Percentiles rank a stretch among this genome's conserved stretches.
Evolutionary conservation across 1,284 basidiomycete species (phyloP).

Genomic region (Ceratobasidium sp.): DNA sequence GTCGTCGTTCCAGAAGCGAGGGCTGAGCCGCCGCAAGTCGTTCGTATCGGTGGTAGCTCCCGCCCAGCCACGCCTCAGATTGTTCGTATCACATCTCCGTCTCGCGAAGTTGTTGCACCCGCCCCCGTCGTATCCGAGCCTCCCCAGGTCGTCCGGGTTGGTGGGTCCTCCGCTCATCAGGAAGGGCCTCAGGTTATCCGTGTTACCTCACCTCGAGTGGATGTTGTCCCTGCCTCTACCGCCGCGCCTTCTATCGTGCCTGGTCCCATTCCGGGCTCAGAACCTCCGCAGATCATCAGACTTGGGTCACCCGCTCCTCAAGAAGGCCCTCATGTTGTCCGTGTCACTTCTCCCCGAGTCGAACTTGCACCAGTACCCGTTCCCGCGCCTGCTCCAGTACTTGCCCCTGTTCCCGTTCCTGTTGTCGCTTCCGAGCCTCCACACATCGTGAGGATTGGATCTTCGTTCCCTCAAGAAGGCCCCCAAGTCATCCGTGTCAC

Average conservation of each 20-base stretch:
- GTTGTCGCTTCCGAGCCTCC: slow-evolving; percentile 2
- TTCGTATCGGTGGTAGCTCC: slow-evolving; percentile 24
- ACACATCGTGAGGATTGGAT: slow-evolving; percentile 22
- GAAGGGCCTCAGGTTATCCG: slow-evolving; percentile 9
- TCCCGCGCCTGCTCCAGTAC: slow-evolving; percentile 10
- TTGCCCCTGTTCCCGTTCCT: slow-evolving; percentile 1
- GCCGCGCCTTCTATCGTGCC: not conserved
- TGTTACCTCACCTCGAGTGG: slow-evolving; percentile 5
- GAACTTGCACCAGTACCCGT: not conserved
- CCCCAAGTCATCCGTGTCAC: slow-evolving; percentile 41
- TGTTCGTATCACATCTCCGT: slow-evolving; percentile 35
- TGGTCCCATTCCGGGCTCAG: slow-evolving; percentile 5
- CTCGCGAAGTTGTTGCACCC: not conserved
- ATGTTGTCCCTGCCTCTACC: slow-evolving; percentile 9
- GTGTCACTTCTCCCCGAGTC: slow-evolving; percentile 2
- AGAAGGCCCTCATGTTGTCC: slow-evolving; percentile 41
- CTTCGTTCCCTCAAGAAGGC: slow-evolving; percentile 12
- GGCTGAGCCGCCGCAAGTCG: slow-evolving; percentile 35
- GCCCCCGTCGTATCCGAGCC: not conserved
- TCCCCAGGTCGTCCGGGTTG: not conserved
- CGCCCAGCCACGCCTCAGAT: slow-evolving; percentile 26
- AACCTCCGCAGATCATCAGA: slow-evolving; percentile 29
- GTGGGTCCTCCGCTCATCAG: not conserved
- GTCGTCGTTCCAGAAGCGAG: slow-evolving; percentile 1
- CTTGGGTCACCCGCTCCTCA: slow-evolving; percentile 14